Evolutionary conservation across 2,329 filamentous ascomycete genomes (phyloP), one percentile per base, ranked within the genome.

Genomic region (Eurotiales sp.): DNA sequence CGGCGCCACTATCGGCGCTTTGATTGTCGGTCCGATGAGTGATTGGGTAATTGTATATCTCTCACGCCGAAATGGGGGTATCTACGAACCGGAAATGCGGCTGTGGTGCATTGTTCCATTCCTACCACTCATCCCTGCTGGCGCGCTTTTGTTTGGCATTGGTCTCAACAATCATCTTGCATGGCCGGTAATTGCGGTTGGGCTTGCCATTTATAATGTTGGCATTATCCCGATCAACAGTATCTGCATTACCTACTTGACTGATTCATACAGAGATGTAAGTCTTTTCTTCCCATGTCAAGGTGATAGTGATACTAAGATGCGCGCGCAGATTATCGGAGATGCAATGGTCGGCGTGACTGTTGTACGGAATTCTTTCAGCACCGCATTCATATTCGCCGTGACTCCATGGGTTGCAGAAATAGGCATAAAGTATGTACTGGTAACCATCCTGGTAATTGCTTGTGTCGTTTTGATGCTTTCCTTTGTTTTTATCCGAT

Each of bases 71-170:
- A 72, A 72, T 41, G 57, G 59, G 1, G 73, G 73, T 1, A 64
- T 74, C 5, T 72, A 69, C 47, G 73, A 77, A 41, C 74, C 73
- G 0, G 73, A 77, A 52, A 72, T 72, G 63, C 64, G 73, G 4
- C 64, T 77, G 5, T 73, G 68, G 67, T 46, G 61, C 11, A 59
- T 12, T 32, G 10, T 46, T 8, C 43, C 43, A 3, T n/a, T 22
- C 14, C 15, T 34, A 3, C n/a, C 30, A 6, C n/a, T 25, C 3
- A 12, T n/a, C 19, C 43, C 23, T 8, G 43, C 43, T 10, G 43
- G 43, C 7, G 8, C 30, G 8, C n/a, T 46, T 6, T 11, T 46
- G 15, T 46, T 46, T 36, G 43, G 43, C 7, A 10, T 34, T 15
- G 15, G 43, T 2, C n/a, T 46, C 22, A 14, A 23, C 8, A 21